Percentiles rank a stretch among this genome's conserved stretches.
These are phyloP conservation scores for Ceratobasidium sp. DNA, from an alignment of 1,284 basidiomycete genomes.

Conservation along the genomic window DNA sequence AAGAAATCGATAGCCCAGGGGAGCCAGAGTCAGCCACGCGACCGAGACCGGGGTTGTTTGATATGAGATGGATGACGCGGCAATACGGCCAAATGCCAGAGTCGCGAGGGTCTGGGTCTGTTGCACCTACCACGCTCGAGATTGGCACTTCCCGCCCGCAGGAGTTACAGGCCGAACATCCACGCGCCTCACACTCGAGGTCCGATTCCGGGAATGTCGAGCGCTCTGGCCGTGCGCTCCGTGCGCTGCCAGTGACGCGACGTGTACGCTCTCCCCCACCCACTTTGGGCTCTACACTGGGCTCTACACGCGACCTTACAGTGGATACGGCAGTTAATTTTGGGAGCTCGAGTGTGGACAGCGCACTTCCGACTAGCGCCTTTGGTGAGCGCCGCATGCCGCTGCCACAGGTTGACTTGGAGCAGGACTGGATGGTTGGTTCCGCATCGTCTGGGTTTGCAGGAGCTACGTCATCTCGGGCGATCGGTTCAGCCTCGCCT, in stretches of 20 bases:
- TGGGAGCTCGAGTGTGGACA: slow-evolving; percentile 34
- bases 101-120: neutral
- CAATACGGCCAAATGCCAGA: slow-evolving; percentile 10
- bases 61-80: slow-evolving; percentile 23
- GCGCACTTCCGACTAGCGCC: slow-evolving; percentile 9
- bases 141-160: neutral
- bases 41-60: neutral
- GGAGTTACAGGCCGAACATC: neutral
- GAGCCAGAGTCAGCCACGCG: neutral
- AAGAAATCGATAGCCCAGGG: neutral
- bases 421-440: neutral
- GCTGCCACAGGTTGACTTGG: slow-evolving; percentile 32
- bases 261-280: slow-evolving; percentile 3
- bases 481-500: neutral
- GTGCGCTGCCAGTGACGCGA: slow-evolving; percentile 5
- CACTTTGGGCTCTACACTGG: neutral
- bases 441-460: neutral
- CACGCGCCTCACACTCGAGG: neutral
- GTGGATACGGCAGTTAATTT: neutral
- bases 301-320: neutral
- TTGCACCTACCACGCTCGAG: neutral
- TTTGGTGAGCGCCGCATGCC: neutral
- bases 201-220: neutral
- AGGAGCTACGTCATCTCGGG: neutral
- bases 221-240: neutral